phyloP scores from a whole-genome alignment of 176 grass and related monocot genomes.

The Phoenix roebelenii region DNA sequence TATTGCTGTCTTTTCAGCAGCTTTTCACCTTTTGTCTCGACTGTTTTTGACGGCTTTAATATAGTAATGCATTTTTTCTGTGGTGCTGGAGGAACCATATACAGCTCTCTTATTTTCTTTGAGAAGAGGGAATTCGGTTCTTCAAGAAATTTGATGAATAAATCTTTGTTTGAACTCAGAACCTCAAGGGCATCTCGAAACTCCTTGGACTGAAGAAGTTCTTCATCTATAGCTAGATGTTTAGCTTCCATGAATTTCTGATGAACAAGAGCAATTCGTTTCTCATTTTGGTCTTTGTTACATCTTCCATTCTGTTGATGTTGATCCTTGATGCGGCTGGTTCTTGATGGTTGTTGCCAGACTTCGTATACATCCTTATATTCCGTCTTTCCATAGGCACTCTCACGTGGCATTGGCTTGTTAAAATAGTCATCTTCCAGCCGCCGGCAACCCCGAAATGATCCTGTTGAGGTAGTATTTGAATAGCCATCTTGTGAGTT shows the following conservation, averaged over 20 bases:
- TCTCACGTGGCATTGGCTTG: constrained; percentile 17
- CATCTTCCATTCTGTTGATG: constrained; percentile 19
- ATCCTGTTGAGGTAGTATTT: constrained; percentile 16
- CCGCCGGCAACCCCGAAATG: constrained; percentile 1
- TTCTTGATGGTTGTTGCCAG: constrained; percentile 44
- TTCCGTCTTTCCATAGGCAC: constrained; percentile 37
- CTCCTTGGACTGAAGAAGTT: constrained; percentile 51
- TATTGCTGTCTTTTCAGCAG: constrained; percentile 11
- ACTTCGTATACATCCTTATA: constrained; percentile 77
- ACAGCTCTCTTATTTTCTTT: constrained; percentile 7
- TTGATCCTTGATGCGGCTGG: constrained; percentile 17
- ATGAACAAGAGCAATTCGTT: constrained; percentile 53
- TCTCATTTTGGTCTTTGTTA: constrained; percentile 29
- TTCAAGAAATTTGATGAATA: constrained; percentile 89
- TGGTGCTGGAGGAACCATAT: constrained; percentile 24
- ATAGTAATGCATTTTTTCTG: constrained; percentile 73
- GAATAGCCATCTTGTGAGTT: constrained; percentile 13
- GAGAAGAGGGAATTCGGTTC: constrained; percentile 67
- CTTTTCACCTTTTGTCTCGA: constrained; percentile 40
- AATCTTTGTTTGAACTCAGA: constrained; percentile 84
- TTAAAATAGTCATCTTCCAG: constrained; percentile 13
- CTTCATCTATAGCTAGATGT: constrained; percentile 50
- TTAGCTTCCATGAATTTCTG: constrained; percentile 92
- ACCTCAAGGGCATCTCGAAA: constrained; percentile 84
- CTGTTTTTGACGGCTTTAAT: constrained; percentile 66